Evolutionary conservation across 2,329 filamentous ascomycete species (phyloP), one percentile per base, ranked within the genome.

Genomic region (Mollisia scopiformis): DNA sequence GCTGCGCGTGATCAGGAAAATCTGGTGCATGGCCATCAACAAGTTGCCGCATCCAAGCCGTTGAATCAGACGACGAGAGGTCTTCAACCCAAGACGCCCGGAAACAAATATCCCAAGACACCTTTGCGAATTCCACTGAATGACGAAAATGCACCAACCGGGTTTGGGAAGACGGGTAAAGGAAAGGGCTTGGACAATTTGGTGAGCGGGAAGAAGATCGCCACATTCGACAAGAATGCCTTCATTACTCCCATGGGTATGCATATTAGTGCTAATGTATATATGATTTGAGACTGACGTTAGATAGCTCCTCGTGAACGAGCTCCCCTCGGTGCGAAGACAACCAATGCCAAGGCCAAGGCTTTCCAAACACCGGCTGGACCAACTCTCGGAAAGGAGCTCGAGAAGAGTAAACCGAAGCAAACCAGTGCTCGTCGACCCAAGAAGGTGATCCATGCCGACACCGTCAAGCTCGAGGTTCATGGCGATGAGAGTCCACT

Each of bases 291-390:
- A 47, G 27, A n/a, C 55, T 58, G n/a, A 58, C 28, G 21, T 33
- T 33, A 4, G 39, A 23, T 39, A 73, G 73, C 72, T 62, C 66
- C 88, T 54, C 86, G 87, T 61, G 88, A 81, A 62, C 88, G 94
- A 71, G 93, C 93, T 37, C 91, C 92, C 13, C 80, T 99, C 51
- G 94, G 94, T 33, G 89, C 92, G 82, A 99, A 99, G 77, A 98
- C 94, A 1, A 98, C 95, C 55, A 99, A 99, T 75, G 92, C 91
- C 57, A 98, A 96, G 80, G 84, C 88, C 62, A 86, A 82, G 72
- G 82, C 81, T 53, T 83, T 87, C 66, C 88, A 90, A 65, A 88
- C 87, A 3, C 85, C 85, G 6, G 88, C 84, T 30, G 88, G 84
- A 31, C 89, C 88, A 69, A 79, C 79, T 61, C 79, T 81, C 23